Conservation (phyloP, 202 grass and related monocot genomes). For the Setaria italica region DNA sequence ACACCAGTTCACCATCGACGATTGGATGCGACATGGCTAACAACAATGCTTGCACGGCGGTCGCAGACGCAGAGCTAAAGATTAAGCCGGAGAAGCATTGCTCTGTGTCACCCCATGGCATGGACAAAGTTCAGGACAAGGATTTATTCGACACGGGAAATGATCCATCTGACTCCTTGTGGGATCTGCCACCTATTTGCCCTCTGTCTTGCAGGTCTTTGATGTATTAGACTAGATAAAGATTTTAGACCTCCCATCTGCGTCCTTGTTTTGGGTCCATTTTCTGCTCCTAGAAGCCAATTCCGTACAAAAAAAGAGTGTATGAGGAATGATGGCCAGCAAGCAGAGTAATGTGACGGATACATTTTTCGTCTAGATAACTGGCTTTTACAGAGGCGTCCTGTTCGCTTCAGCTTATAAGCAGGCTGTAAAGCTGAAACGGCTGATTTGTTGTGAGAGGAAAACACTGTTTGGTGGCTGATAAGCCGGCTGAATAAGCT, state of each 20-base stretch:
- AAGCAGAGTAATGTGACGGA: slow-evolving; percentile 46
- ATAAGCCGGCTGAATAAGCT: too few species aligned
- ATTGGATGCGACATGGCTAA: slow-evolving; percentile 5
- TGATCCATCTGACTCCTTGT: slow-evolving; percentile 62
- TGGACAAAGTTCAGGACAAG: slow-evolving; percentile 46
- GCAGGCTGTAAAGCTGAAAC: too few species aligned
- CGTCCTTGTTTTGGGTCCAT: slow-evolving; percentile 35
- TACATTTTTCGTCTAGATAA: slow-evolving; percentile 22
- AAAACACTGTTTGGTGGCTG: too few species aligned
- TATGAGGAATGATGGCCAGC: slow-evolving; percentile 56
- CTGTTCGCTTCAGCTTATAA: too few species aligned
- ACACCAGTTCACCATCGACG: neutral
- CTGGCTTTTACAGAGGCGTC: neutral
- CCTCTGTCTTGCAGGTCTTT: slow-evolving; percentile 58
- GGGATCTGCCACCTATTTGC: slow-evolving; percentile 67
- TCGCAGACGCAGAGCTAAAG: slow-evolving; percentile 27
- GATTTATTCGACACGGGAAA: slow-evolving; percentile 40
- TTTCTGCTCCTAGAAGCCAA: slow-evolving; percentile 56
- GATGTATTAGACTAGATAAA: slow-evolving; percentile 46
- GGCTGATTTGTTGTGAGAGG: too few species aligned
- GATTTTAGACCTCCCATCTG: slow-evolving; percentile 18
- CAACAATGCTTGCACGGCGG: neutral
- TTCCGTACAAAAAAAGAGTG: slow-evolving; percentile 43
- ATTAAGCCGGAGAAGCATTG: slow-evolving; percentile 49
- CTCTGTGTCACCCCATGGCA: slow-evolving; percentile 19